Conservation (phyloP, 306 rosid species). For the Gastrolobium villosum region DNA sequence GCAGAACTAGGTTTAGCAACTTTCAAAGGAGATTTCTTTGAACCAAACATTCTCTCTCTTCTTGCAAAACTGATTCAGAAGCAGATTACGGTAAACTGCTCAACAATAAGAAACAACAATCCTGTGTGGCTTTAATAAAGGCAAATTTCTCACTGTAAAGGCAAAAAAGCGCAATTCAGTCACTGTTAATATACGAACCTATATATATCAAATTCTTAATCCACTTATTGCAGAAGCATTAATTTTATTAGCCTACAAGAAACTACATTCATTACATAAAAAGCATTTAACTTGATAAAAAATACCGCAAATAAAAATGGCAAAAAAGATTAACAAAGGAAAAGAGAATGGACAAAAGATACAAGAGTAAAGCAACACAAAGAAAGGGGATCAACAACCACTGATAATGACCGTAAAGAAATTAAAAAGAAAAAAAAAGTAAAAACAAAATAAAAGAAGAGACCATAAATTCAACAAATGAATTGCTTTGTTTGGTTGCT, state of each 20-base stretch:
- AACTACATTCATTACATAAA: slow-evolving; percentile 4
- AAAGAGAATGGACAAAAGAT: slow-evolving; percentile 38
- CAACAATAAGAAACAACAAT: slow-evolving; percentile 34
- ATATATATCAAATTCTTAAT: slow-evolving; percentile 26
- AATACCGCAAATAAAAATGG: not conserved
- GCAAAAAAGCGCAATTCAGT: slow-evolving; percentile 45
- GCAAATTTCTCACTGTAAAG: slow-evolving; percentile 67
- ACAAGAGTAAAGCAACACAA: slow-evolving; percentile 31
- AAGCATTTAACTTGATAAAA: not conserved
- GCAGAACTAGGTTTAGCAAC: slow-evolving; percentile 57
- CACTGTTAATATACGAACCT: not conserved
- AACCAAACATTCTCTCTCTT: slow-evolving; percentile 68
- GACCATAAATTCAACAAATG: not conserved
- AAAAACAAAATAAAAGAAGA: slow-evolving; percentile 34
- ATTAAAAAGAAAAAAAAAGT: not conserved
- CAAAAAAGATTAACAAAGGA: slow-evolving; percentile 7
- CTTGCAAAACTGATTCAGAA: slow-evolving; percentile 32
- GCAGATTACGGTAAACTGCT: slow-evolving; percentile 25
- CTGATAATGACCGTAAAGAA: slow-evolving; percentile 17
- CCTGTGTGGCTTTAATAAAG: slow-evolving; percentile 18
- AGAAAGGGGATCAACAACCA: slow-evolving; percentile 36
- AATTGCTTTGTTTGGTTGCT: slow-evolving; percentile 11
- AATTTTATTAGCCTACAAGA: slow-evolving; percentile 33
- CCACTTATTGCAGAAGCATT: slow-evolving; percentile 30
- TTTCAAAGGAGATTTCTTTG: slow-evolving; percentile 78